These are phyloP conservation scores for Kwoniella europaea DNA, from an alignment of 768 basidiomycete genomes.

Conservation along the genomic window DNA sequence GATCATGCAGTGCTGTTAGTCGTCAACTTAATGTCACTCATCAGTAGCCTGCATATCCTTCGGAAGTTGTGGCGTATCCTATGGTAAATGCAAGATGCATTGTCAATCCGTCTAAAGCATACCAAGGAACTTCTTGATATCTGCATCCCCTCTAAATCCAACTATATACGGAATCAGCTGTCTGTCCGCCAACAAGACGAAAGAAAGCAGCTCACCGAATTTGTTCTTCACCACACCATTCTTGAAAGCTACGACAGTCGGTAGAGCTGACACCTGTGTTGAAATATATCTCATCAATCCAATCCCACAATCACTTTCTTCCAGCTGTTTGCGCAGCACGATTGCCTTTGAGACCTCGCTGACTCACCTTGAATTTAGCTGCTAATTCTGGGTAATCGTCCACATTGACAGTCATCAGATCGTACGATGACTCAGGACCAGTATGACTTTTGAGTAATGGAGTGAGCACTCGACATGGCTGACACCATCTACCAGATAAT, in stretches of 20 bases:
- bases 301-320: background rate
- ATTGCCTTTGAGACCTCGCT: background rate
- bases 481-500: conserved; percentile 41
- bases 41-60: no score
- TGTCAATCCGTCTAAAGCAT: conserved; percentile 26
- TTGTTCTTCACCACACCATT: conserved; percentile 50
- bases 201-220: conserved; percentile 44
- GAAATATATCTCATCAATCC: background rate
- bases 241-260: conserved; percentile 54
- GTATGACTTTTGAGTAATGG: conserved; percentile 48
- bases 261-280: conserved; percentile 45
- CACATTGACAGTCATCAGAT: conserved; percentile 46
- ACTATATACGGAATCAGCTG: conserved; percentile 23
- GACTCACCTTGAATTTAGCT: conserved; percentile 46
- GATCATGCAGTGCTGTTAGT: background rate
- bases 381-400: conserved; percentile 49
- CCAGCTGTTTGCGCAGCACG: background rate
- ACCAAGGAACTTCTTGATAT: conserved; percentile 47
- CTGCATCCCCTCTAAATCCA: conserved; percentile 39
- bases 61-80: no score
- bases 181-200: background rate
- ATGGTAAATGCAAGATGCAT: background rate
- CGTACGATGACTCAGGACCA: conserved; percentile 36
- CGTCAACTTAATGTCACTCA: no score
- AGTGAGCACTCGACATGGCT: conserved; percentile 50